Base-by-base conservation (phyloP, 495 filamentous ascomycete genomes). In the Penicillium parvum region DNA sequence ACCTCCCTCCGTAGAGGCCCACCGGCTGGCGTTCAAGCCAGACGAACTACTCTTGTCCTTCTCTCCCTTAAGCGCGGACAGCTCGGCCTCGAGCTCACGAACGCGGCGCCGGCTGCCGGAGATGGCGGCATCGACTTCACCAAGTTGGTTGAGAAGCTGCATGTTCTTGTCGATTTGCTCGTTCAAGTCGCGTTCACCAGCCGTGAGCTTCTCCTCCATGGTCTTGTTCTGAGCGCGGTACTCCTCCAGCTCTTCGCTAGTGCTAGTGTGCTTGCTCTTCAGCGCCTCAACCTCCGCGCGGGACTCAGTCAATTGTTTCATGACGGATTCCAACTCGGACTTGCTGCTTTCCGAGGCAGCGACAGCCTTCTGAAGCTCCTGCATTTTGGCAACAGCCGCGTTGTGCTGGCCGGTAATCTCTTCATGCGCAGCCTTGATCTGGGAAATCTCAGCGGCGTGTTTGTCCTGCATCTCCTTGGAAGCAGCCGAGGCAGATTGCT, bases 81-180 rank as follows among this genome's bases (percentile, higher is more conserved):
- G 47, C 40, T 75, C 68, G 4, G 69, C 68, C 50, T 75, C 71
- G 17, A 75, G 58, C 38, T 73, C 70, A 11, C 70, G 69, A 7
- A 71, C 52, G 6, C 65, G 67, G 49, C 61, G 68, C 12, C 66
- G 66, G 32, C 63, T 61, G 37, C 51, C 49, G 9, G 69, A 65
- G 35, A 67, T 65, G 1, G 58, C 51, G 10, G 64, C 58, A 19
- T 74, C 70, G 4, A 71, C 57, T 4, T 71, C 66, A 16, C 60
- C 63, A 10, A 74, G 60, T 41, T 72, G 62, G 28, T 67, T 67
- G 29, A 73, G 54, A 23, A 73, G 61, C 15, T 61, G 59, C 68
- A 73, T 71, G 64, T 73, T 73, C 61, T 71, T 71, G 50, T 71
- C 68, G 32, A 74, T 72, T 46, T 74, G 69, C 19, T 64, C 61